phyloP scores from a whole-genome alignment of 768 basidiomycete genomes.

The Symmetrospora coprosmae region DNA sequence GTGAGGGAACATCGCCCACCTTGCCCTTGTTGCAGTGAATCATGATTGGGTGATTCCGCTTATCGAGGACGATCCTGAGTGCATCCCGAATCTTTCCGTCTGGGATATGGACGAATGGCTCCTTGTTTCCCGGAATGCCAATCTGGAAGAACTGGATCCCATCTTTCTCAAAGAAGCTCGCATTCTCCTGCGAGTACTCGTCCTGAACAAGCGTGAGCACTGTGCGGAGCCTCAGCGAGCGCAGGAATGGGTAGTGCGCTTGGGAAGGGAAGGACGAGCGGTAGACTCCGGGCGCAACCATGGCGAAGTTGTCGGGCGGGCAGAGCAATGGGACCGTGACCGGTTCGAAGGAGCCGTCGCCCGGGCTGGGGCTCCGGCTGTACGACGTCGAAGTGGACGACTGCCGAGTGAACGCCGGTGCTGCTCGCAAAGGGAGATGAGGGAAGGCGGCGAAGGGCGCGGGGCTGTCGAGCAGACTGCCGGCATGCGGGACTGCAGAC shows the following conservation, averaged over 20 bases:
- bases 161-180: constrained; percentile 36
- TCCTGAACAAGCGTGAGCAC: constrained; percentile 39
- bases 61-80: constrained; percentile 37
- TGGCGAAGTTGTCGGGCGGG: constrained; percentile 39
- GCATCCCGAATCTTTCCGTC: constrained; percentile 38
- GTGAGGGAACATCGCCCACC: constrained; percentile 28
- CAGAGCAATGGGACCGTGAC: background rate
- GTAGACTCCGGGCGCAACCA: constrained; percentile 36
- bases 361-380: background rate
- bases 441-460: background rate
- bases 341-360: background rate
- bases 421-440: background rate
- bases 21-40: constrained; percentile 43
- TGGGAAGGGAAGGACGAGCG: constrained; percentile 37
- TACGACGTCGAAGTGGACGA: too few relatives aligned
- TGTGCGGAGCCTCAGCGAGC: constrained; percentile 37
- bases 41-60: constrained; percentile 38
- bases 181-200: constrained; percentile 39
- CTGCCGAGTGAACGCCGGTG: too few relatives aligned
- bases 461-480: background rate
- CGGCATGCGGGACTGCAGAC: background rate
- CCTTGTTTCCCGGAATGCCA: constrained; percentile 40
- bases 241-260: constrained; percentile 38
- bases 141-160: constrained; percentile 38
- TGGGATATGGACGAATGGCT: constrained; percentile 34